Evolutionary conservation across 805 yeast genomes (phyloP), one percentile per base, ranked within the genome.

Genomic region (Candida sithepensis): DNA sequence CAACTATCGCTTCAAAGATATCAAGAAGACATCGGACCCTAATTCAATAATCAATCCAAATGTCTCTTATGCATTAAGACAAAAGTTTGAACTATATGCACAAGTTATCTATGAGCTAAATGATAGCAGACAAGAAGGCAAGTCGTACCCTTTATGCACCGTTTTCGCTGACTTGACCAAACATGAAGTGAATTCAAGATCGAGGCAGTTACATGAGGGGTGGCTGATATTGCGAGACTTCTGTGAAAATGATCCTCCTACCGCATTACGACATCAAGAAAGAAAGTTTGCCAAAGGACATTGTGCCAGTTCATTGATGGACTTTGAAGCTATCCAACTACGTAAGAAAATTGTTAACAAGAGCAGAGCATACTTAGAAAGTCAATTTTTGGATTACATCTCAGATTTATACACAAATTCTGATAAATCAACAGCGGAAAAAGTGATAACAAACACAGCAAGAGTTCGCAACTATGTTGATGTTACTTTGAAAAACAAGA

Each of bases 31-130:
- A 3, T 34, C 53, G 13, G 53, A 55, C 4, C 43, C 55, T 13
- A 54, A 53, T 20, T 39, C 57, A 7, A 22, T 53, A 10, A 39
- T 59, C 2, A 66, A 63, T 45, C 69, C 71, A 12, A 63, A 58
- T 67, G 55, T 69, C 63, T 53, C 75, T 67, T 65, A 78, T 45
- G 61, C 66, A 2, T 40, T 61, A 39, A 63, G 72, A 50, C 66
- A 79, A 41, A 82, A 82, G 58, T 87, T 87, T 58, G 94, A 86
- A 59, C 75, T 76, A 44, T 83, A 84, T 62, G 96, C 96, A 0
- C 80, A 78, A 49, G 80, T 85, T 12, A 75, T 89, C 24, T 80
- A 83, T 56, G 77, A 78, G 36, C 74, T 89, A 56, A 90, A 89
- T 63, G 84, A 85, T 53, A 69, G 84, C 23, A 74, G 96, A 54